phyloP scores from a whole-genome alignment of 2,329 filamentous ascomycete genomes.

The Balansia obtecta region DNA sequence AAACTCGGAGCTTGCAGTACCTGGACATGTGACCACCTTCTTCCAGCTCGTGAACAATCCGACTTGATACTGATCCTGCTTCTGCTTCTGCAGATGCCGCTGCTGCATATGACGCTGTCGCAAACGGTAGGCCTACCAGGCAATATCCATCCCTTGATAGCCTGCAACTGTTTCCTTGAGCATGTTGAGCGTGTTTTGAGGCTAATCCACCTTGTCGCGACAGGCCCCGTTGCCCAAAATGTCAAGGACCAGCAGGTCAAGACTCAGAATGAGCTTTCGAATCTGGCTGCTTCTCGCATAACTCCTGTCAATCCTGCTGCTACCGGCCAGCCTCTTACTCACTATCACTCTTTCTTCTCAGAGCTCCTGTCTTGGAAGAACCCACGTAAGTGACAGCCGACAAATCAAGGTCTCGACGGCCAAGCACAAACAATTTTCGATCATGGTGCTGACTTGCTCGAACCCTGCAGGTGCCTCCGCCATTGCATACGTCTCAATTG shows the following conservation, averaged over 20 bases:
- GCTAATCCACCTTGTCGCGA: slow-evolving; percentile 1
- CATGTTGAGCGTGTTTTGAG: slow-evolving; percentile 3
- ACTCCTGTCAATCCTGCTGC: slow-evolving; percentile 41
- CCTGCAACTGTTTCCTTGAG: slow-evolving; percentile 10
- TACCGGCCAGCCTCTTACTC: slow-evolving; percentile 50
- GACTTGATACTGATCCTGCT: neutral
- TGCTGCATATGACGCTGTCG: slow-evolving; percentile 34
- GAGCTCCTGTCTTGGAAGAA: slow-evolving; percentile 59
- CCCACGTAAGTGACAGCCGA: slow-evolving; percentile 37
- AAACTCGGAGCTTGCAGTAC: neutral
- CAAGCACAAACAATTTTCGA: slow-evolving; percentile 1
- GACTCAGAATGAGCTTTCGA: slow-evolving; percentile 42
- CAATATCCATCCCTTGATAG: neutral
- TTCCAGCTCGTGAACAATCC: slow-evolving; percentile 1
- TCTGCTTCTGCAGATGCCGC: slow-evolving; percentile 27
- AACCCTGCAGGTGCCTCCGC: slow-evolving; percentile 42
- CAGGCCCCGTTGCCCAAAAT: slow-evolving; percentile 47
- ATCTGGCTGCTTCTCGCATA: slow-evolving; percentile 43
- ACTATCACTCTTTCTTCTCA: slow-evolving; percentile 60
- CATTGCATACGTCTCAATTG: slow-evolving; percentile 47
- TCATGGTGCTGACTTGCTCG: neutral
- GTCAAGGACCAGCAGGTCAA: slow-evolving; percentile 43
- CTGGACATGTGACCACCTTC: slow-evolving; percentile 4
- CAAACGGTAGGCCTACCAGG: slow-evolving; percentile 23
- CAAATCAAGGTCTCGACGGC: neutral